Evolutionary conservation across 1,284 basidiomycete genomes (phyloP).

Genomic region (Leccinum huronense): DNA sequence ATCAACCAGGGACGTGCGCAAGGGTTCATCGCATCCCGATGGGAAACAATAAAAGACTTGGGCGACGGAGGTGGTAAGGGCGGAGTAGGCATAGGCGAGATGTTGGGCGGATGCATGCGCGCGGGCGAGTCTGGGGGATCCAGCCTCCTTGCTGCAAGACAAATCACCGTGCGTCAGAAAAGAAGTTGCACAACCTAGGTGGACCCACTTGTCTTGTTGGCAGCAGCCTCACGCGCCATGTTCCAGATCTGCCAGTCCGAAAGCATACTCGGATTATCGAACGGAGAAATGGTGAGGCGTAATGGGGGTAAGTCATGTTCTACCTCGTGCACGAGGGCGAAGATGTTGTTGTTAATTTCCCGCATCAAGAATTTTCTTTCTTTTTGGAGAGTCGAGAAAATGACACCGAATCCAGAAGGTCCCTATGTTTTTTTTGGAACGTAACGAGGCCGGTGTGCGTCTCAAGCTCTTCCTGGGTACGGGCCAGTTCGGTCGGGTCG

Average conservation of each 20-base stretch:
- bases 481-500: slow-evolving; percentile 44
- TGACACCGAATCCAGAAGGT: slow-evolving; percentile 13
- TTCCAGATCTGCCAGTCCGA: slow-evolving; percentile 28
- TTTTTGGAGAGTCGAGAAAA: slow-evolving; percentile 12
- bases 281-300: slow-evolving; percentile 32
- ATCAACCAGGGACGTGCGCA: slow-evolving; percentile 53
- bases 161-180: not conserved
- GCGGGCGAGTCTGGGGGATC: slow-evolving; percentile 25
- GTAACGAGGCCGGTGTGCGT: no score
- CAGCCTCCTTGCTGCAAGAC: slow-evolving; percentile 20
- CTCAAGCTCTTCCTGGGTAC: slow-evolving; percentile 41
- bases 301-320: slow-evolving; percentile 31
- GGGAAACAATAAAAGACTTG: slow-evolving; percentile 57
- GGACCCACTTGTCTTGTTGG: slow-evolving; percentile 30
- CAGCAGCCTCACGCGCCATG: slow-evolving; percentile 30
- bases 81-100: not conserved
- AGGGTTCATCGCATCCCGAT: slow-evolving; percentile 57
- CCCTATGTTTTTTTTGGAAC: no score
- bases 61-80: slow-evolving; percentile 1
- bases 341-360: slow-evolving; percentile 14
- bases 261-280: slow-evolving; percentile 33
- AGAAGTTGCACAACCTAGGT: not conserved
- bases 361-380: not conserved
- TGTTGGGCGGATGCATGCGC: slow-evolving; percentile 13
- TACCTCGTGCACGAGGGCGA: slow-evolving; percentile 24